phyloP scores from a whole-genome alignment of 202 grass and related monocot genomes.

The Panicum hallii region DNA sequence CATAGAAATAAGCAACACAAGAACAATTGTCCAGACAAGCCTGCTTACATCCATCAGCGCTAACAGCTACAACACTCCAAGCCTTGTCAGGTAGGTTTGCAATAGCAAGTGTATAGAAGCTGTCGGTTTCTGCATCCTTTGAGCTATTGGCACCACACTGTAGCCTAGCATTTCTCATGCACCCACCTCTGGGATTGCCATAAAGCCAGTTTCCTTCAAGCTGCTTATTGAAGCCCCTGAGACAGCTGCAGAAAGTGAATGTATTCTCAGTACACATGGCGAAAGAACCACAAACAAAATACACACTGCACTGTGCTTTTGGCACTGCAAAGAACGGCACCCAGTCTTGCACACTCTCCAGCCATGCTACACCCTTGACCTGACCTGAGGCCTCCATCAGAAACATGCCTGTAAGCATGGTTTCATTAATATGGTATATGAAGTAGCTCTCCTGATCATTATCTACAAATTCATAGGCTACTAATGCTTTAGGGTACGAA shows the following conservation, averaged over 20 bases:
- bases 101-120: constrained; percentile 38
- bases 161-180: constrained; percentile 41
- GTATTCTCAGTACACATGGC: constrained; percentile 28
- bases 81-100: constrained; percentile 30
- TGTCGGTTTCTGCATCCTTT: constrained; percentile 32
- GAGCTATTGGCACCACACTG: constrained; percentile 33
- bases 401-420: constrained; percentile 13
- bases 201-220: constrained; percentile 2
- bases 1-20: constrained; percentile 47
- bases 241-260: constrained; percentile 48
- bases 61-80: neutral
- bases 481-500: constrained; percentile 30
- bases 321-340: constrained; percentile 35
- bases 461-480: constrained; percentile 19
- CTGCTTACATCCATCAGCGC: constrained; percentile 16
- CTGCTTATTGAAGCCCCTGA: constrained; percentile 46
- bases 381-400: constrained; percentile 45
- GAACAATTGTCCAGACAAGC: constrained; percentile 54
- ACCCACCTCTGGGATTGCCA: constrained; percentile 37
- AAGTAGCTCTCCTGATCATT: constrained; percentile 48
- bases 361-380: constrained; percentile 22
- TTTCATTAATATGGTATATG: constrained; percentile 24
- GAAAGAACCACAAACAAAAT: constrained; percentile 39
- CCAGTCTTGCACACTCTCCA: constrained; percentile 24
- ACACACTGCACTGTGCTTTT: constrained; percentile 42